Conservation (phyloP, 2,329 filamentous ascomycete species). For the Thermoascus crustaceus region DNA sequence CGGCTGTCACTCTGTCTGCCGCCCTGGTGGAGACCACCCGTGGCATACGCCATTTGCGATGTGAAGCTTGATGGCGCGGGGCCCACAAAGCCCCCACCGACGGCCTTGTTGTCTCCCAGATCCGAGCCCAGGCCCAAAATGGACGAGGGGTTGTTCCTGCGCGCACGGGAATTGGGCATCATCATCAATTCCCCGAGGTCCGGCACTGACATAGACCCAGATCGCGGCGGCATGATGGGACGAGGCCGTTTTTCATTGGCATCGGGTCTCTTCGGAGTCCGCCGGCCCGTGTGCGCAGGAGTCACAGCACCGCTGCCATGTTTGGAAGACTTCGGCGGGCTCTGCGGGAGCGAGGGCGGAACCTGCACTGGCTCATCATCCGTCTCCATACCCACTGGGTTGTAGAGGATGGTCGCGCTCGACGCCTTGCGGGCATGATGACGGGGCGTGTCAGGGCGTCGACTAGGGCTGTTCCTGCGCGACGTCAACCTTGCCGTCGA, state of each 20-base stretch:
- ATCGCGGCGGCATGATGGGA: constrained; percentile 47
- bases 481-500: constrained; percentile 36
- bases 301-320: constrained; percentile 28
- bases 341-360: not conserved
- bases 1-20: constrained; percentile 47
- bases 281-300: constrained; percentile 26
- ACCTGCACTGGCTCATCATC: constrained; percentile 21
- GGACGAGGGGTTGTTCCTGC: constrained; percentile 51
- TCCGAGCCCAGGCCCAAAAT: constrained; percentile 71
- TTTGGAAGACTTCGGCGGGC: not conserved
- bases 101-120: constrained; percentile 54
- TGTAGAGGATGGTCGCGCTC: constrained; percentile 76
- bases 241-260: constrained; percentile 41
- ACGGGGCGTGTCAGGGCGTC: constrained; percentile 31
- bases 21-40: constrained; percentile 49
- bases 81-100: constrained; percentile 53
- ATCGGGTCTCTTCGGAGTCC: constrained; percentile 37
- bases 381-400: constrained; percentile 29
- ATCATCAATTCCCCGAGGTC: constrained; percentile 48
- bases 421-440: constrained; percentile 67
- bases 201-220: constrained; percentile 48
- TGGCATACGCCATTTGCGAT: constrained; percentile 69
- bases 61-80: constrained; percentile 68
- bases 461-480: constrained; percentile 26
- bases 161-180: constrained; percentile 25